These are phyloP conservation scores for Alternaria sp. DNA, from an alignment of 2,329 filamentous ascomycete species.

Conservation along the genomic window DNA sequence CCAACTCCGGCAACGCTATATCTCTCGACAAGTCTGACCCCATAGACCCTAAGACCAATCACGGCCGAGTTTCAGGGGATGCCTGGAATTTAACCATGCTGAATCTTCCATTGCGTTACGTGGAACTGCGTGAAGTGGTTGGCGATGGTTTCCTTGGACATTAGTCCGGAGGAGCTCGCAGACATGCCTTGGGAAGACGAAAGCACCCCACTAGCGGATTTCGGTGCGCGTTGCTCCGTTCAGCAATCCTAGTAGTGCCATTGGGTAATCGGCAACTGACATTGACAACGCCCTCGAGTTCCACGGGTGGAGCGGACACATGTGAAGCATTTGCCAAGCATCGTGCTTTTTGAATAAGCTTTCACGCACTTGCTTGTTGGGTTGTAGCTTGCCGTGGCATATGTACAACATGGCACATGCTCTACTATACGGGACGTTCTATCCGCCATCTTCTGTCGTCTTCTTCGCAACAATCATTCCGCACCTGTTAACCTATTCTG, in stretches of 20 bases:
- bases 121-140: background rate
- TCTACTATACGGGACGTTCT: background rate
- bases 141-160: background rate
- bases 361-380: slow-evolving; percentile 15
- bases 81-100: slow-evolving; percentile 18
- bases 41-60: slow-evolving; percentile 15
- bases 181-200: background rate
- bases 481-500: background rate
- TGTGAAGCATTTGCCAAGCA: slow-evolving; percentile 10
- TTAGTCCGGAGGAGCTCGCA: background rate
- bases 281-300: background rate
- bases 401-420: background rate
- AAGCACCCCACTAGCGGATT: background rate
- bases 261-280: background rate
- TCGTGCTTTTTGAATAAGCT: slow-evolving; percentile 9
- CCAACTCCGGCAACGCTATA: slow-evolving; percentile 27
- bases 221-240: background rate
- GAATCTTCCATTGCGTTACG: background rate
- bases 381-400: slow-evolving; percentile 6
- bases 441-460: background rate
- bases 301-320: background rate
- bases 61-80: slow-evolving; percentile 18
- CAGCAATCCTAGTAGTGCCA: background rate
- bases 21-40: slow-evolving; percentile 16
- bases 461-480: background rate